phyloP scores from a whole-genome alignment of 2,329 filamentous ascomycete genomes.

The Tolypocladium pustulatum region DNA sequence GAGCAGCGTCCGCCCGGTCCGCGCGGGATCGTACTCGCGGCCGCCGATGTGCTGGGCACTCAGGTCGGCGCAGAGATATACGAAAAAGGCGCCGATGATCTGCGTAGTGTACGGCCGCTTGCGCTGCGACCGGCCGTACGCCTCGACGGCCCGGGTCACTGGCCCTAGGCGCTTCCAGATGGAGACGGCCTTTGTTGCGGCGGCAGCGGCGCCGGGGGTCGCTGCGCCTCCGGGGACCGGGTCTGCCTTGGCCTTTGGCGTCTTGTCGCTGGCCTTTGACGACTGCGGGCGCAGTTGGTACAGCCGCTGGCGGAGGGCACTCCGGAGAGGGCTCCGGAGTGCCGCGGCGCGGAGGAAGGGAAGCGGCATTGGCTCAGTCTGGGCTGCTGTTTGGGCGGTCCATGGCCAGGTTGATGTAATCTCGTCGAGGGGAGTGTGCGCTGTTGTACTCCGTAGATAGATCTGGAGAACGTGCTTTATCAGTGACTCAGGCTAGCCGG shows the following conservation, averaged over 20 bases:
- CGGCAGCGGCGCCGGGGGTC: neutral
- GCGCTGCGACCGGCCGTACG: slow-evolving; percentile 62
- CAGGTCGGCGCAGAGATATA: slow-evolving; percentile 70
- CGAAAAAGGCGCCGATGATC: slow-evolving; percentile 61
- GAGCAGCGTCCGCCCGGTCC: slow-evolving; percentile 60
- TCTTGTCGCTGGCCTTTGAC: neutral
- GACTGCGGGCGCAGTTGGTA: neutral
- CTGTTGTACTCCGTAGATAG: neutral
- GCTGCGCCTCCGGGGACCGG: neutral
- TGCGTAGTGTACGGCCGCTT: slow-evolving; percentile 71
- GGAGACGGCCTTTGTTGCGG: slow-evolving; percentile 15
- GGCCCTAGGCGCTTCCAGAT: slow-evolving; percentile 50
- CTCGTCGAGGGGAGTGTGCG: neutral
- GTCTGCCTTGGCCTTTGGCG: neutral
- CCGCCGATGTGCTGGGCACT: slow-evolving; percentile 61
- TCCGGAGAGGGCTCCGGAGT: neutral
- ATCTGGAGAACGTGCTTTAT: neutral
- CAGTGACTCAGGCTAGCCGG: neutral
- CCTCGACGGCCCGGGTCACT: slow-evolving; percentile 38
- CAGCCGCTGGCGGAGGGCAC: neutral
- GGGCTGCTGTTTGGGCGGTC: neutral
- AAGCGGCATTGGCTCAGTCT: neutral
- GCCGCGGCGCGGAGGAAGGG: neutral
- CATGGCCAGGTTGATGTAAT: neutral
- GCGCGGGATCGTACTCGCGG: slow-evolving; percentile 53